Evolutionary conservation across 2,329 filamentous ascomycete genomes (phyloP).

Genomic region (Cladophialophora bantiana): DNA sequence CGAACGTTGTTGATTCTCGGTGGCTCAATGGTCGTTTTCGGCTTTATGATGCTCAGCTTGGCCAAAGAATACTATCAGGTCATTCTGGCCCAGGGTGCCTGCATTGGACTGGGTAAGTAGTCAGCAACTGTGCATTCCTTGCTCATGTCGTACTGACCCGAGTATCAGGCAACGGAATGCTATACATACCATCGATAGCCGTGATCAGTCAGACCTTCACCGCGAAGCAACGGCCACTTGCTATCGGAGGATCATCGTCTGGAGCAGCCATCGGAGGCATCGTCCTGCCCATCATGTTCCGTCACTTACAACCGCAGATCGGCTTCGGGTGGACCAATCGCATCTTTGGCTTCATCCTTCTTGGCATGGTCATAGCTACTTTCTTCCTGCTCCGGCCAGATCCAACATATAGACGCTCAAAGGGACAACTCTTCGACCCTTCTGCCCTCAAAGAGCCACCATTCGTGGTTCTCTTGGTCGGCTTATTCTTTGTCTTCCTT

Average conservation of each 20-base stretch:
- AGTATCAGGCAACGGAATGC: slow-evolving; percentile 50
- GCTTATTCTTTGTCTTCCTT: slow-evolving; percentile 20
- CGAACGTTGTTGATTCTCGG: slow-evolving; percentile 39
- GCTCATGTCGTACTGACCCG: background rate
- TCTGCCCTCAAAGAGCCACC: slow-evolving; percentile 17
- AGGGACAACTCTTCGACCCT: slow-evolving; percentile 19
- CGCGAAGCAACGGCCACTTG: slow-evolving; percentile 40
- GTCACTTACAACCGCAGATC: slow-evolving; percentile 53
- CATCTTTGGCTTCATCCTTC: slow-evolving; percentile 25
- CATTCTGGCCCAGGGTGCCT: slow-evolving; percentile 62
- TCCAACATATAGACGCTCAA: slow-evolving; percentile 8
- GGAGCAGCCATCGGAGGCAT: slow-evolving; percentile 33
- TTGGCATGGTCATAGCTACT: slow-evolving; percentile 17
- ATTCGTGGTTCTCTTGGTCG: slow-evolving; percentile 15
- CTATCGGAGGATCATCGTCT: slow-evolving; percentile 31
- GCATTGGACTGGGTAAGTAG: slow-evolving; percentile 59
- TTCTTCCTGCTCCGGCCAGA: slow-evolving; percentile 21
- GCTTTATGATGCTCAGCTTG: slow-evolving; percentile 53
- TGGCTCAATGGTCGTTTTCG: slow-evolving; percentile 37
- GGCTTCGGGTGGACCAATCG: slow-evolving; percentile 62
- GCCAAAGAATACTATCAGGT: slow-evolving; percentile 60
- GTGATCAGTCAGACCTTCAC: slow-evolving; percentile 62
- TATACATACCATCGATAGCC: slow-evolving; percentile 55
- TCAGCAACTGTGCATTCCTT: slow-evolving; percentile 44
- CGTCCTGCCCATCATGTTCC: slow-evolving; percentile 50